Evolutionary conservation across 768 basidiomycete species (phyloP).

Genomic region (Suillus occidentalis): DNA sequence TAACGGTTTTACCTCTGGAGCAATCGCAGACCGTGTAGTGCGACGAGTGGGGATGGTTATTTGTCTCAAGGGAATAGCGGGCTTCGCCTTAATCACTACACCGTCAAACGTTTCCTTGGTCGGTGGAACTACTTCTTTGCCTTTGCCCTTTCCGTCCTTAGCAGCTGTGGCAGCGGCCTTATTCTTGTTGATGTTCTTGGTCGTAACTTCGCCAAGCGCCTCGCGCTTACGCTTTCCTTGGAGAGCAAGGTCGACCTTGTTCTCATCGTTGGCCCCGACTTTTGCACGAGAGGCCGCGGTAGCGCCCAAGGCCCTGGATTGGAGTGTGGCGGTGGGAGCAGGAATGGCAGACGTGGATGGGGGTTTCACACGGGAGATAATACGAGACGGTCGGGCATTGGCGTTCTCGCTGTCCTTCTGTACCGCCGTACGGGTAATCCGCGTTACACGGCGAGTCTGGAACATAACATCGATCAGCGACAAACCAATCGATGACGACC

Average conservation of each 20-base stretch:
- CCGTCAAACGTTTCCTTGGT: conserved; percentile 58
- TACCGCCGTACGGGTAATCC: conserved; percentile 51
- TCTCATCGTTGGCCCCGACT: conserved; percentile 29
- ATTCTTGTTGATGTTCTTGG: conserved; percentile 47
- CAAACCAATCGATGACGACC: not conserved
- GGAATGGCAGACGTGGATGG: conserved; percentile 38
- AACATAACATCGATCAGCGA: not conserved
- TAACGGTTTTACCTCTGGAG: conserved; percentile 26
- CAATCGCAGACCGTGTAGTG: conserved; percentile 29
- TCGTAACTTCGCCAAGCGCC: conserved; percentile 70
- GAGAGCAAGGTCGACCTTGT: conserved; percentile 46
- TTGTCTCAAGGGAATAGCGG: conserved; percentile 41
- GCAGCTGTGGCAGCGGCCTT: conserved; percentile 39
- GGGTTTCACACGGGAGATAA: conserved; percentile 61
- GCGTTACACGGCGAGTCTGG: conserved; percentile 66
- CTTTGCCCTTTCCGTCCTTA: conserved; percentile 55
- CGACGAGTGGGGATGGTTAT: conserved; percentile 46
- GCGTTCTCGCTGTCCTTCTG: conserved; percentile 71
- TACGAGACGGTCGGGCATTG: conserved; percentile 59
- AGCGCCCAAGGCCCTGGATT: conserved; percentile 42
- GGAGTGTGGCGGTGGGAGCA: conserved; percentile 35
- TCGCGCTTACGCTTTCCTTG: conserved; percentile 75
- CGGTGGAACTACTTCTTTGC: conserved; percentile 37
- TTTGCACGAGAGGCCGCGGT: conserved; percentile 39
- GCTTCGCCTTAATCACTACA: conserved; percentile 59